These are phyloP conservation scores for Intubia oerlemansii DNA, from an alignment of 2,329 filamentous ascomycete genomes.

Conservation along the genomic window DNA sequence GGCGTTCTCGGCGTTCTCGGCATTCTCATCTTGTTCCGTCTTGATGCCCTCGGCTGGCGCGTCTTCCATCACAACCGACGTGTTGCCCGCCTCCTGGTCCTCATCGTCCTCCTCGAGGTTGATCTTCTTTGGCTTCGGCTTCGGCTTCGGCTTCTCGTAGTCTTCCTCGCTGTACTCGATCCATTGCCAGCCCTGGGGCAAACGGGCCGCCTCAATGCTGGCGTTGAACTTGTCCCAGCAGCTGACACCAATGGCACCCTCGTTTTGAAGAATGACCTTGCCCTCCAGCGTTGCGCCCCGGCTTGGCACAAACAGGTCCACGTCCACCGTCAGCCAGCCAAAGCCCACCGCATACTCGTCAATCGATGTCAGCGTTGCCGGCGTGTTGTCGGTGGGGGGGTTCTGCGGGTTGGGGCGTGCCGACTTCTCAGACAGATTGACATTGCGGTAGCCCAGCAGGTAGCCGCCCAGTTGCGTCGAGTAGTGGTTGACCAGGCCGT, in stretches of 20 bases:
- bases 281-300: constrained; percentile 59
- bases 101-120: neutral
- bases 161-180: constrained; percentile 20
- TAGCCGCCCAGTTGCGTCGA: constrained; percentile 52
- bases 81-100: neutral
- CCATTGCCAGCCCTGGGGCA: constrained; percentile 69
- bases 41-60: neutral
- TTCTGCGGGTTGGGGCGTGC: constrained; percentile 21
- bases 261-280: constrained; percentile 65
- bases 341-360: constrained; percentile 77
- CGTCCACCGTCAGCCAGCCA: constrained; percentile 73
- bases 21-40: neutral
- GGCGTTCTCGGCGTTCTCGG: neutral
- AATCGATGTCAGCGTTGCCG: constrained; percentile 26
- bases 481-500: constrained; percentile 56
- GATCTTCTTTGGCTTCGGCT: no score
- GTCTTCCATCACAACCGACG: neutral
- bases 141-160: neutral
- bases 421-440: constrained; percentile 39
- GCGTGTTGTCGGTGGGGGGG: constrained; percentile 25
- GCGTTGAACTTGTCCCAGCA: constrained; percentile 88
- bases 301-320: constrained; percentile 61
- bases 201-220: constrained; percentile 53
- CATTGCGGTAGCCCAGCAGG: constrained; percentile 52
- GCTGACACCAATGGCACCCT: constrained; percentile 72